A percentile compares a stretch with the other conserved stretches of the same genome.
Evolutionary conservation across 148 eudicot species (phyloP).

Genomic region (Amaranthus hypochondriacus): DNA sequence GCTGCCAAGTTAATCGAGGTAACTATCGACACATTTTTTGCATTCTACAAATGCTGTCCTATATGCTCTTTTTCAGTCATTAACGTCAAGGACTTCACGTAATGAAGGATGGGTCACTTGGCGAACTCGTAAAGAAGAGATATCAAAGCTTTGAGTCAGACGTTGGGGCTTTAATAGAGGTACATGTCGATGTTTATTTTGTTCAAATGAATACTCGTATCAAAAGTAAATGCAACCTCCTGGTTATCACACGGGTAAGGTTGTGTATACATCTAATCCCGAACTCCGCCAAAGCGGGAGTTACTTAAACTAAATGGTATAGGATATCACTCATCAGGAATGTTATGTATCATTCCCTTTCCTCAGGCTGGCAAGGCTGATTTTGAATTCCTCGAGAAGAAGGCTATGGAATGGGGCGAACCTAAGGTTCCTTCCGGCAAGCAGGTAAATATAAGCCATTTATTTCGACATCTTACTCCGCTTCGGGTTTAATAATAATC

Average conservation of each 20-base stretch:
- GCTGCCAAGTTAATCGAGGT: slow-evolving; percentile 94
- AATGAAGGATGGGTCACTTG: slow-evolving; percentile 70
- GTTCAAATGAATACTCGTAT: too few relatives aligned
- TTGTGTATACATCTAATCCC: too few relatives aligned
- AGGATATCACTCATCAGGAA: not conserved
- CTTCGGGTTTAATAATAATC: not conserved
- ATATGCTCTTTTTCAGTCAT: not conserved
- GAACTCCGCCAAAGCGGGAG: too few relatives aligned
- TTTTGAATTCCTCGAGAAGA: slow-evolving; percentile 81
- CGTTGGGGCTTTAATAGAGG: slow-evolving; percentile 78
- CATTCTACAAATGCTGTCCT: not conserved
- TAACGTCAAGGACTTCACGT: not conserved
- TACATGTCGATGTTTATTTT: slow-evolving; percentile 5
- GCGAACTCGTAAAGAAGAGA: slow-evolving; percentile 75
- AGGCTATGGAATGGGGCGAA: slow-evolving; percentile 91
- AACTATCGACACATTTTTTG: not conserved
- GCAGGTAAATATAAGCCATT: slow-evolving; percentile 44
- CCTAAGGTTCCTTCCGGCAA: slow-evolving; percentile 90
- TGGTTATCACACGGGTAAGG: too few relatives aligned
- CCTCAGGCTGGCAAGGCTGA: slow-evolving; percentile 87
- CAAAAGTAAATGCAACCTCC: too few relatives aligned
- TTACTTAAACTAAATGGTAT: not conserved
- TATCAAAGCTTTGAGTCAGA: slow-evolving; percentile 84
- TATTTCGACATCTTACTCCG: not conserved
- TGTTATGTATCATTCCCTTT: not conserved